Percentiles rank a stretch among this genome's conserved stretches.
These are phyloP conservation scores for Pseudonectria buxi DNA, from an alignment of 2,329 filamentous ascomycete species.

Conservation along the genomic window DNA sequence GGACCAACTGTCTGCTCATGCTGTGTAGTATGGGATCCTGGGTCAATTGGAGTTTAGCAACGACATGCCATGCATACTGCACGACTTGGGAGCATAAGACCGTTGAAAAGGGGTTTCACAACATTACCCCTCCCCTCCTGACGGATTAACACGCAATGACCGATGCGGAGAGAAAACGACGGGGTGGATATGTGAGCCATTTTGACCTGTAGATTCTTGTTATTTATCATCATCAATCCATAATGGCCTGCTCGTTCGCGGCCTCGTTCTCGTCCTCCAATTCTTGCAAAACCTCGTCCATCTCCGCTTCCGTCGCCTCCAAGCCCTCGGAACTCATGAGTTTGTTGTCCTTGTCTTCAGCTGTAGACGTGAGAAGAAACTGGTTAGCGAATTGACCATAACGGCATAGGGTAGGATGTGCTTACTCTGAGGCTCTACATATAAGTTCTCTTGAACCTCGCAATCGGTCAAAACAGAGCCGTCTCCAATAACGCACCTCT, in stretches of 20 bases:
- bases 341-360: constrained; percentile 61
- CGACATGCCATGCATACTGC: no score
- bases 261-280: constrained; percentile 30
- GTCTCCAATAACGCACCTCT: constrained; percentile 75
- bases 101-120: no score
- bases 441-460: constrained; percentile 83
- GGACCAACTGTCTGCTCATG: no score
- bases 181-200: no score
- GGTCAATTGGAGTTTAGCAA: no score
- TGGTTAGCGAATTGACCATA: constrained; percentile 1
- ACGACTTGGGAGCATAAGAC: no score
- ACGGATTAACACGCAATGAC: no score
- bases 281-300: constrained; percentile 45
- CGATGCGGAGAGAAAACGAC: no score
- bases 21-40: no score
- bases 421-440: constrained; percentile 73
- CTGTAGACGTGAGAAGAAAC: constrained; percentile 29
- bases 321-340: constrained; percentile 62
- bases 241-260: constrained; percentile 16
- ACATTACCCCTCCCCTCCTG: no score
- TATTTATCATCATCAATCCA: constrained; percentile 12
- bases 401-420: constrained; percentile 13
- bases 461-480: constrained; percentile 77
- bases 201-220: no score
- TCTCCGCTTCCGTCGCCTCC: constrained; percentile 57